phyloP scores from a whole-genome alignment of 495 filamentous ascomycete genomes.

The Lophiotrema nucula region DNA sequence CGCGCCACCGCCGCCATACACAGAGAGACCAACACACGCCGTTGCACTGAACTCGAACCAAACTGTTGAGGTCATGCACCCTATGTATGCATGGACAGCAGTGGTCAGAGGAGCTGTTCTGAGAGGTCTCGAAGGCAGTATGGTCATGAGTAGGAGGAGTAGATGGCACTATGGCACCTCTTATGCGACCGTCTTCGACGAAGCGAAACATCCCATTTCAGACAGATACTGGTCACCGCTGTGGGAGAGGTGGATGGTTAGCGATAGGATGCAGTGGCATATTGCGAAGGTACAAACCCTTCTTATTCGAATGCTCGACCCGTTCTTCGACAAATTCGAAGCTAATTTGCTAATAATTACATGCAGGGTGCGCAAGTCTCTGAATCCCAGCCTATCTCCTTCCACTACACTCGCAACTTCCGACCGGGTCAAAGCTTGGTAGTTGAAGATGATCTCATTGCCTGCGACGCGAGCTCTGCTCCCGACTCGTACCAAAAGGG shows the following conservation, averaged over 20 bases:
- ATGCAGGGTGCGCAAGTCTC: slow-evolving; percentile 64
- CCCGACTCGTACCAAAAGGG: slow-evolving; percentile 47
- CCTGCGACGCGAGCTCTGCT: slow-evolving; percentile 62
- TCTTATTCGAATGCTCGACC: background rate
- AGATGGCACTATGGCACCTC: slow-evolving; percentile 76
- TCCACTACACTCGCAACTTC: slow-evolving; percentile 79
- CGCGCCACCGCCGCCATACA: slow-evolving; percentile 64
- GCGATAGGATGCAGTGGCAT: slow-evolving; percentile 78
- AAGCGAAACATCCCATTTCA: slow-evolving; percentile 61
- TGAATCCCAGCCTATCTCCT: slow-evolving; percentile 63
- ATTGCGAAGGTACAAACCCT: slow-evolving; percentile 58
- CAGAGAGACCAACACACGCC: slow-evolving; percentile 60
- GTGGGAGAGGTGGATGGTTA: slow-evolving; percentile 80
- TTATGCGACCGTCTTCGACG: slow-evolving; percentile 73
- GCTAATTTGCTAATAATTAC: background rate
- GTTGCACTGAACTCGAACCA: slow-evolving; percentile 40
- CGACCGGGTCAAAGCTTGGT: slow-evolving; percentile 62
- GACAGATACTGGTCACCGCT: slow-evolving; percentile 74
- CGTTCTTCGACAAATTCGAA: background rate
- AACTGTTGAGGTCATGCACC: slow-evolving; percentile 57
- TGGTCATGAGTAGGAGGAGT: slow-evolving; percentile 65
- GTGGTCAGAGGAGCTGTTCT: slow-evolving; percentile 68
- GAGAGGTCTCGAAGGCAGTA: slow-evolving; percentile 66
- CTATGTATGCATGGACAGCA: slow-evolving; percentile 74
- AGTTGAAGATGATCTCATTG: slow-evolving; percentile 73